Conservation (phyloP, 495 filamentous ascomycete genomes). For the Physcia stellaris region DNA sequence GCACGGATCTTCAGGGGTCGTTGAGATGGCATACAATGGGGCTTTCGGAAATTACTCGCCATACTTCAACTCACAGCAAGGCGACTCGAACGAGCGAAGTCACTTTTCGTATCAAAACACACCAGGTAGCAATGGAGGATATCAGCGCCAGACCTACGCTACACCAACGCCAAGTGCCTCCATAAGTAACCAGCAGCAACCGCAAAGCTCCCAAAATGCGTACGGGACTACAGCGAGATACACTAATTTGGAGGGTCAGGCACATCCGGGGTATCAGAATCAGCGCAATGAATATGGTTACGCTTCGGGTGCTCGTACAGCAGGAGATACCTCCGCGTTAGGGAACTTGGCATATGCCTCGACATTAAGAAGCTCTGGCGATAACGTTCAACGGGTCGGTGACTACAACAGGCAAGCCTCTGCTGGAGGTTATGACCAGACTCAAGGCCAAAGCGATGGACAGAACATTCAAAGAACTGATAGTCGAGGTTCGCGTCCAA, state of each 20-base stretch:
- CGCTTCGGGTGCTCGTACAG: background rate
- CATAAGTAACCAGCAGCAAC: slow-evolving; percentile 4
- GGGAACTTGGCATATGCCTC: slow-evolving; percentile 19
- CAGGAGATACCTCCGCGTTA: slow-evolving; percentile 12
- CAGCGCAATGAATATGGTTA: no score
- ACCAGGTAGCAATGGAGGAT: background rate
- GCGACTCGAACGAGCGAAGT: background rate
- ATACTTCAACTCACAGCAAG: slow-evolving; percentile 1
- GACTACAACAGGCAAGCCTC: no score
- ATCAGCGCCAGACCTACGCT: slow-evolving; percentile 3
- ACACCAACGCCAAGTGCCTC: no score
- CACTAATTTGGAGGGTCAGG: no score
- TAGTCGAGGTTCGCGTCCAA: no score
- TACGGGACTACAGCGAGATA: no score
- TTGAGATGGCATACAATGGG: slow-evolving; percentile 7
- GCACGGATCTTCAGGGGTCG: no score
- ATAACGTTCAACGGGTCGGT: no score
- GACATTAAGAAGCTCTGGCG: slow-evolving; percentile 9
- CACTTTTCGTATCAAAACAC: slow-evolving; percentile 1
- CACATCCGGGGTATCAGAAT: background rate
- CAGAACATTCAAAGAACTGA: no score
- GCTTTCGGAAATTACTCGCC: slow-evolving; percentile 1
- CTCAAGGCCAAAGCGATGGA: no score
- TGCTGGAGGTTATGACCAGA: no score
- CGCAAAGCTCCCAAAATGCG: background rate